A percentile compares a stretch with the other conserved stretches of the same genome.
Conservation (phyloP, 2,329 filamentous ascomycete species). For the Botrytis deweyae region DNA sequence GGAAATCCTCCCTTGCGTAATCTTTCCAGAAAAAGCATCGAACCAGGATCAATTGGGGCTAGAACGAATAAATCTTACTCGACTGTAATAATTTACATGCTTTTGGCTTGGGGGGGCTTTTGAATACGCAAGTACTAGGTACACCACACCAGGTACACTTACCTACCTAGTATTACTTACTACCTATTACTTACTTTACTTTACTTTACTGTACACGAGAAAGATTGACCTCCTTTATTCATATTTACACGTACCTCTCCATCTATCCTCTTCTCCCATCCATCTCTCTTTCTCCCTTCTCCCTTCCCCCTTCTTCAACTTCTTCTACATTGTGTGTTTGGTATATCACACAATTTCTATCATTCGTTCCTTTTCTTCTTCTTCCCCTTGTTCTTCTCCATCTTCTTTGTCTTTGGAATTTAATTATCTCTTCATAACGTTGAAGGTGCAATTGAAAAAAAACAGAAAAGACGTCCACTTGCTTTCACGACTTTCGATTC, state of each 20-base stretch:
- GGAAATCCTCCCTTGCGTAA: constrained; percentile 8
- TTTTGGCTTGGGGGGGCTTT: neutral
- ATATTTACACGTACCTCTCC: neutral
- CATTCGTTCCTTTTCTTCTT: neutral
- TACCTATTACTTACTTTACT: neutral
- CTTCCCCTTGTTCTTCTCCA: neutral
- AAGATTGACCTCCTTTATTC: constrained; percentile 16
- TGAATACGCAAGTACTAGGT: neutral
- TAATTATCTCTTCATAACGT: neutral
- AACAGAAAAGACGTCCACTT: neutral
- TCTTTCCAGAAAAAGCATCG: neutral
- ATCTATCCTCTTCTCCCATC: neutral
- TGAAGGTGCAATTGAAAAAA: neutral
- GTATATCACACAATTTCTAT: neutral
- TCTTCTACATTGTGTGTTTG: neutral
- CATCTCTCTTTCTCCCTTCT: neutral
- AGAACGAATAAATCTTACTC: neutral
- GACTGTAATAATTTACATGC: neutral
- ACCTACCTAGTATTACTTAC: too few species aligned
- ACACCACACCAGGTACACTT: neutral
- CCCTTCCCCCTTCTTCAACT: neutral
- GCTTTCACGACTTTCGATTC: neutral
- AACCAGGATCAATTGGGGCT: neutral
- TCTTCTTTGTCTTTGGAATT: neutral
- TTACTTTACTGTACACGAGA: neutral